Conservation (phyloP, 495 filamentous ascomycete species). For the Neurospora terricola region DNA sequence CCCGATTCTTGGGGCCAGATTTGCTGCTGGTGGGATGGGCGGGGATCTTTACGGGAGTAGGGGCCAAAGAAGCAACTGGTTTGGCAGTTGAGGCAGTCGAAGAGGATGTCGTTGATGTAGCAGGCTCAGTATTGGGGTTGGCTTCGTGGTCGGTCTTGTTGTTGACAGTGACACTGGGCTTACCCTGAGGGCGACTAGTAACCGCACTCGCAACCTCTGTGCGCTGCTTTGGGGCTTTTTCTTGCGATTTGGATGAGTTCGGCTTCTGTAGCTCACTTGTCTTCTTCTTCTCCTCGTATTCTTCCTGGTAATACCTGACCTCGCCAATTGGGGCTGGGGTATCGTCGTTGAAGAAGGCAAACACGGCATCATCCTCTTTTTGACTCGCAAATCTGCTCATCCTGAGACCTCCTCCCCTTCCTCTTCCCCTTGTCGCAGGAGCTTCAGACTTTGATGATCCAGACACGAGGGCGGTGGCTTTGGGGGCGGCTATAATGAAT, state of each 20-base stretch:
- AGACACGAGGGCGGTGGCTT: neutral
- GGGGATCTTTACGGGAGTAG: conserved; percentile 27
- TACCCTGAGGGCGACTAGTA: neutral
- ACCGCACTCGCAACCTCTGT: neutral
- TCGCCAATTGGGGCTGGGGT: neutral
- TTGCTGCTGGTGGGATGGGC: conserved; percentile 83
- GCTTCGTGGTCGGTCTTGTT: neutral
- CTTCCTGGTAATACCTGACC: neutral
- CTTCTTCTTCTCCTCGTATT: neutral
- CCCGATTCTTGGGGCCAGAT: conserved; percentile 82
- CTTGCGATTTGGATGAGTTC: neutral
- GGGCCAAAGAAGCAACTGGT: neutral
- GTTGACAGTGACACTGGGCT: neutral
- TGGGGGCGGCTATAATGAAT: neutral
- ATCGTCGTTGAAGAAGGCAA: neutral
- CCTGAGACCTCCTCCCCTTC: neutral
- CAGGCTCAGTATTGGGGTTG: neutral
- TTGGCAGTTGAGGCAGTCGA: neutral
- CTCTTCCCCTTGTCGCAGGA: neutral
- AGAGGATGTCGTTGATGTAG: neutral
- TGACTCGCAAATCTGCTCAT: neutral
- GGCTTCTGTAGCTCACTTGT: neutral
- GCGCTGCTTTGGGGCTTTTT: neutral
- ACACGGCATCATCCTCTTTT: neutral
- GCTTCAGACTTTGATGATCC: neutral